Evolutionary conservation across 305 asterid genomes (phyloP).

Genomic region (Solanum aculeatissimum): DNA sequence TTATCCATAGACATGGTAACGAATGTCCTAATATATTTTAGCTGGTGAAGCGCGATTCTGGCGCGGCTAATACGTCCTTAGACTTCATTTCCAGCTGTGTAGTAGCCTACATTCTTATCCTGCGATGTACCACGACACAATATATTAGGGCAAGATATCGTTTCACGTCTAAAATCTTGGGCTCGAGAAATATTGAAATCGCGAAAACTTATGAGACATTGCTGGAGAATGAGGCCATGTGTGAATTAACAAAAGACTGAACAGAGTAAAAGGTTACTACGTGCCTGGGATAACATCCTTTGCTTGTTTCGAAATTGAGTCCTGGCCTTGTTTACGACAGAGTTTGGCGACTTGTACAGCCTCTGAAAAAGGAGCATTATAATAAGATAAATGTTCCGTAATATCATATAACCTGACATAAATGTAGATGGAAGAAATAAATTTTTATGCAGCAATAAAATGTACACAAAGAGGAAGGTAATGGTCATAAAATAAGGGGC

Average conservation of each 20-base stretch:
- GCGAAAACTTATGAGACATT: not conserved
- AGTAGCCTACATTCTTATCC: constrained; percentile 2
- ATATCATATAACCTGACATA: not conserved
- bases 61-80: not conserved
- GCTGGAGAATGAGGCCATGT: not conserved
- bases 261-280: not conserved
- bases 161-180: not conserved
- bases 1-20: not conserved
- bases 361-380: constrained; percentile 27
- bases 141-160: not conserved
- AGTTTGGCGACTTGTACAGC: constrained; percentile 69
- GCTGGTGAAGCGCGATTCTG: not conserved
- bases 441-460: not conserved
- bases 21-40: not conserved
- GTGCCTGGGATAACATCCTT: constrained; percentile 61
- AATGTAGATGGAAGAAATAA: not conserved
- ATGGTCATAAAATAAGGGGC: not conserved
- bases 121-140: not conserved
- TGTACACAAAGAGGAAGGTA: not conserved
- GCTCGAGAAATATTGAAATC: not conserved
- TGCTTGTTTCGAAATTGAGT: constrained; percentile 74
- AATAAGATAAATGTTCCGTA: not conserved
- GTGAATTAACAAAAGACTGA: not conserved
- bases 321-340: constrained; percentile 67
- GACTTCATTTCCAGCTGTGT: not conserved